A percentile compares a stretch with the other conserved stretches of the same genome.
Conservation (phyloP, 768 basidiomycete species). For the Suillus subaureus region DNA sequence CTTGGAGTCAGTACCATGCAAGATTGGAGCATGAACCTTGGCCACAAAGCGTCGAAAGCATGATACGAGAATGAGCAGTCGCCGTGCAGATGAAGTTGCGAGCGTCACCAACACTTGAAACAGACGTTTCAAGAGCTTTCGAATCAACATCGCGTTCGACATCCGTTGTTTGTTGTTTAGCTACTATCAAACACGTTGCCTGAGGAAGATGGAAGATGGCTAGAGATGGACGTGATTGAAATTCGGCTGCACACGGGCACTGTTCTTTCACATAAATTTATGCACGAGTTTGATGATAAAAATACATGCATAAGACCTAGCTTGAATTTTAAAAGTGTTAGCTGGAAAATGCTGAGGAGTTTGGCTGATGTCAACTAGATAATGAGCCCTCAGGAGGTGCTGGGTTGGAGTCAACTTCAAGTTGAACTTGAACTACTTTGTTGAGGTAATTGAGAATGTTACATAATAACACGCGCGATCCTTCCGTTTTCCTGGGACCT, state of each 20-base stretch:
- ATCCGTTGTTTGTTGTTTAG: neutral
- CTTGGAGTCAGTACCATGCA: neutral
- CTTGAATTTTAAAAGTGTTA: neutral
- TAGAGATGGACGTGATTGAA: neutral
- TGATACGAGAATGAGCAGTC: neutral
- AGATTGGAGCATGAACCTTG: neutral
- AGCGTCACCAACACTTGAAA: neutral
- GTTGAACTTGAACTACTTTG: too few relatives aligned
- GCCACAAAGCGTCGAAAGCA: conserved; percentile 1
- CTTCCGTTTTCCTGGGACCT: neutral
- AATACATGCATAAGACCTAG: neutral
- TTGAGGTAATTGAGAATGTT: too few relatives aligned
- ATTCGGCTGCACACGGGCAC: neutral
- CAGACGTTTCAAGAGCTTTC: conserved; percentile 1
- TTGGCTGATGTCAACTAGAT: too few relatives aligned
- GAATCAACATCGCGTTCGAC: neutral
- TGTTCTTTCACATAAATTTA: neutral
- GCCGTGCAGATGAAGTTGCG: neutral
- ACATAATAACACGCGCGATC: too few relatives aligned
- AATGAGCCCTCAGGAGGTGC: too few relatives aligned
- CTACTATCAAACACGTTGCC: neutral
- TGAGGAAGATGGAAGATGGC: too few relatives aligned
- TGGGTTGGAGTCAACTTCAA: too few relatives aligned
- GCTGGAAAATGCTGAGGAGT: neutral
- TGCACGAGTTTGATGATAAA: neutral